Conservation (phyloP, 2,329 filamentous ascomycete species). For the Stemphylium beticola region DNA sequence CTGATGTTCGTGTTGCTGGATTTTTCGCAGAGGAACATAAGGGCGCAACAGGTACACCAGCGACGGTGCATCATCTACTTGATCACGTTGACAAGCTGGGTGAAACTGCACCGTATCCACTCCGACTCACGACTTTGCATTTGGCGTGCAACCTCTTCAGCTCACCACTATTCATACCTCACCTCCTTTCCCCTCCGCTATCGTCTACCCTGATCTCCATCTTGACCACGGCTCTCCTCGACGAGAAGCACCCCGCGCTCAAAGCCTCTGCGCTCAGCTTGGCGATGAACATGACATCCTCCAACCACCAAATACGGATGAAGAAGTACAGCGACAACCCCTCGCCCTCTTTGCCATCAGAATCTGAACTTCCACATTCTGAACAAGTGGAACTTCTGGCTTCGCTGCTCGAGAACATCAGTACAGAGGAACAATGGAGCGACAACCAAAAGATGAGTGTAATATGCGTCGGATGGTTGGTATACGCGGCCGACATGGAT, state of each 20-base stretch:
- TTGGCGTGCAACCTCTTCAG: slow-evolving; percentile 85
- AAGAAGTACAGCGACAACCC: slow-evolving; percentile 53
- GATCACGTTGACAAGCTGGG: slow-evolving; percentile 60
- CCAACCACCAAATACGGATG: slow-evolving; percentile 70
- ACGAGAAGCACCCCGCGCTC: slow-evolving; percentile 74
- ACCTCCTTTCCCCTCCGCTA: slow-evolving; percentile 59
- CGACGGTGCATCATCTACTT: slow-evolving; percentile 64
- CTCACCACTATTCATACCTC: slow-evolving; percentile 71
- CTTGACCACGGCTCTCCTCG: slow-evolving; percentile 78
- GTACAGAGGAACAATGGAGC: slow-evolving; percentile 53
- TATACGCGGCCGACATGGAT: slow-evolving; percentile 71
- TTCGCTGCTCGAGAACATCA: slow-evolving; percentile 77
- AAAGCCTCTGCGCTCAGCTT: slow-evolving; percentile 83
- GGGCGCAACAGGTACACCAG: slow-evolving; percentile 55
- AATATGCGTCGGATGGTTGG: slow-evolving; percentile 75
- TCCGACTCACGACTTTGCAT: slow-evolving; percentile 83
- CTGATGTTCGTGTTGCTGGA: slow-evolving; percentile 78
- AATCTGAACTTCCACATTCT: slow-evolving; percentile 63
- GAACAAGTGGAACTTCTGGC: slow-evolving; percentile 84
- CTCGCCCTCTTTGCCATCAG: slow-evolving; percentile 17
- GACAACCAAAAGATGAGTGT: slow-evolving; percentile 81
- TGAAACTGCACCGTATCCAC: slow-evolving; percentile 72
- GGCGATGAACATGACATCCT: slow-evolving; percentile 79
- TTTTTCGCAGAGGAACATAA: slow-evolving; percentile 78
- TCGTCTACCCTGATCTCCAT: slow-evolving; percentile 69